phyloP scores from a whole-genome alignment of 208 protist species.

The Acanthamoeba castellanii region DNA sequence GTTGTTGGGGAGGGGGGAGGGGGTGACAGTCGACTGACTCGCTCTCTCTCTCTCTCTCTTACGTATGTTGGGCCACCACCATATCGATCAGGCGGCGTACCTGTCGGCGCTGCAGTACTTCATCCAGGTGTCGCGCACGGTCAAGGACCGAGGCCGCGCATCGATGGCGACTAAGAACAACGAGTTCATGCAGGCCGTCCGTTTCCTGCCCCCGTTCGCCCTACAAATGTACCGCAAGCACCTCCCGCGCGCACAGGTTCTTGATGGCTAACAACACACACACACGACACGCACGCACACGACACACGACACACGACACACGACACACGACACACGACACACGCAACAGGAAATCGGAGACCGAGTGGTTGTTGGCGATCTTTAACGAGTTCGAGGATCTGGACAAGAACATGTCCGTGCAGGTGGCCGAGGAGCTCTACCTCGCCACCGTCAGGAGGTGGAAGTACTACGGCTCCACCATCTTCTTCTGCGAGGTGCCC shows the following conservation, averaged over 20 bases:
- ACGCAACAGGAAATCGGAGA: slow-evolving; percentile 38
- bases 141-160: background rate
- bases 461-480: slow-evolving; percentile 49
- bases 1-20: no score
- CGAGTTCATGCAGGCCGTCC: slow-evolving; percentile 53
- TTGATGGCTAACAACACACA: background rate
- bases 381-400: slow-evolving; percentile 36
- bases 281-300: background rate
- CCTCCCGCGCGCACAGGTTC: background rate
- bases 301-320: no score
- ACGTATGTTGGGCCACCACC: background rate
- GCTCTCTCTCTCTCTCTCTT: no score
- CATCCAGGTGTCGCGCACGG: slow-evolving; percentile 17
- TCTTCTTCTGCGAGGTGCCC: slow-evolving; percentile 61
- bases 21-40: no score
- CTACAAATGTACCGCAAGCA: background rate
- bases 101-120: slow-evolving; percentile 47
- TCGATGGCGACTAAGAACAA: background rate
- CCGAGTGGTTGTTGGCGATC: background rate
- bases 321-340: no score
- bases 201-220: slow-evolving; percentile 44
- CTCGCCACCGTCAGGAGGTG: slow-evolving; percentile 55
- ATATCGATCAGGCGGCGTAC: background rate
- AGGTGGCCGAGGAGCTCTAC: slow-evolving; percentile 1
- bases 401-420: slow-evolving; percentile 29